Evolutionary conservation across 2,329 filamentous ascomycete genomes (phyloP).

Genomic region (Arthrobotrys pseudoclavata): DNA sequence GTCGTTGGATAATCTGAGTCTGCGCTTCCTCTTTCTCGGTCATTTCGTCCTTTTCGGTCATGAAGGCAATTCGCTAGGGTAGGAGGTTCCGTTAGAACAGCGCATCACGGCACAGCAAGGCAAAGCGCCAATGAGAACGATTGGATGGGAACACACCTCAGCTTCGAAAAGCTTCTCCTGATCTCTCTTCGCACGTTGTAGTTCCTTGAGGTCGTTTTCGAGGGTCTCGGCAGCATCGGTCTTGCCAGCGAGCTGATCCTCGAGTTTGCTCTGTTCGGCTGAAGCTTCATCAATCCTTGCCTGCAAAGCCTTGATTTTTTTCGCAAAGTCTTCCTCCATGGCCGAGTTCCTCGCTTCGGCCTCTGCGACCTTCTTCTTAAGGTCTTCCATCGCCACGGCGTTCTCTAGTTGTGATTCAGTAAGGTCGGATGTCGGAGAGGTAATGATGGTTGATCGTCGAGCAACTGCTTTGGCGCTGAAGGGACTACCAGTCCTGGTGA

Average conservation of each 20-base stretch:
- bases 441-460: conserved; percentile 60
- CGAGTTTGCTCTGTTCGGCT: conserved; percentile 84
- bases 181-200: conserved; percentile 85
- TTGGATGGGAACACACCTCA: conserved; percentile 77
- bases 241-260: conserved; percentile 87
- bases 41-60: conserved; percentile 85
- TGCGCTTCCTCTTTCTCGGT: conserved; percentile 87
- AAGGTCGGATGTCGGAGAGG: conserved; percentile 53
- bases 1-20: conserved; percentile 86
- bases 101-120: conserved; percentile 9
- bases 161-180: conserved; percentile 93
- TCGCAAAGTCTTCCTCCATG: conserved; percentile 81
- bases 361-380: conserved; percentile 61
- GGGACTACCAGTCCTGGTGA: conserved; percentile 60
- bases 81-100: conserved; percentile 50
- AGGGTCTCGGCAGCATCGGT: conserved; percentile 86
- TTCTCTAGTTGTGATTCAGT: conserved; percentile 62
- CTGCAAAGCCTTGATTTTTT: conserved; percentile 87
- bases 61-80: conserved; percentile 61
- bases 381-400: conserved; percentile 62
- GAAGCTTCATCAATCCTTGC: conserved; percentile 86
- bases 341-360: conserved; percentile 76
- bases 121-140: neutral
- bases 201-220: conserved; percentile 86
- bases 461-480: conserved; percentile 63